Evolutionary conservation across 2,329 filamentous ascomycete species (phyloP), one percentile per base, ranked within the genome.

Genomic region (Sphaceloma murrayae): DNA sequence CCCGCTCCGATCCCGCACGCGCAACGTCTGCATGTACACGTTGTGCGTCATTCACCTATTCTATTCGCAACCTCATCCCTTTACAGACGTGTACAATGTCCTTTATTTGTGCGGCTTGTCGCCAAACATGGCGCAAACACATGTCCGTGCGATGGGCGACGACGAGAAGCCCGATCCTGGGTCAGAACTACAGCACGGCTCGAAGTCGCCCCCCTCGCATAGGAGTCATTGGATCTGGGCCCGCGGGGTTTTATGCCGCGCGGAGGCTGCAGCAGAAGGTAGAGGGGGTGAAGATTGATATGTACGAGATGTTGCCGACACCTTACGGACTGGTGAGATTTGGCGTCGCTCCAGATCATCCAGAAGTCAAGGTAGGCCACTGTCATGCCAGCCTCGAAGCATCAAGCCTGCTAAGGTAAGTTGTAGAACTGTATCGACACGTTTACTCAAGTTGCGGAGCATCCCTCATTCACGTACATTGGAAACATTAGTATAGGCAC

Each of bases 261-360:
- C 85, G 91, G 56, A 77, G 87, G 47, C 73, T 94, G 45, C 80
- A 96, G 72, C 75, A 76, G 44, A 85, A 80, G 56, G 72, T 91
- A 27, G 70, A 78, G 16, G 69, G 80, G 58, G 79, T 81, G 0
- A 73, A 75, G 40, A 74, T 98, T 16, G 89, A 96, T 63, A 96
- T 98, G 89, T 98, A 94, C 59, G 91, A 98, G 65, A 78, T 85
- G 19, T 67, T 96, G 29, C 91, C 91, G 0, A 87, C 94, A 3
- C 91, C 91, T 0, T 98, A 85, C 59, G 91, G 91, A 1, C 73
- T 98, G 45, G 88, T 94, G 39, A 75, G 91, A 45, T 94, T 91
- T 58, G 91, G 91, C 6, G 91, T 98, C 47, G 93, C 91, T n/a
- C 91, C 91, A 4, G 91, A 98, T 61, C 91, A 98, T 64, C 89